Percentiles rank a stretch among this genome's conserved stretches.
These are phyloP conservation scores for Fusarium transvaalense DNA, from an alignment of 2,329 filamentous ascomycete genomes.

Conservation along the genomic window DNA sequence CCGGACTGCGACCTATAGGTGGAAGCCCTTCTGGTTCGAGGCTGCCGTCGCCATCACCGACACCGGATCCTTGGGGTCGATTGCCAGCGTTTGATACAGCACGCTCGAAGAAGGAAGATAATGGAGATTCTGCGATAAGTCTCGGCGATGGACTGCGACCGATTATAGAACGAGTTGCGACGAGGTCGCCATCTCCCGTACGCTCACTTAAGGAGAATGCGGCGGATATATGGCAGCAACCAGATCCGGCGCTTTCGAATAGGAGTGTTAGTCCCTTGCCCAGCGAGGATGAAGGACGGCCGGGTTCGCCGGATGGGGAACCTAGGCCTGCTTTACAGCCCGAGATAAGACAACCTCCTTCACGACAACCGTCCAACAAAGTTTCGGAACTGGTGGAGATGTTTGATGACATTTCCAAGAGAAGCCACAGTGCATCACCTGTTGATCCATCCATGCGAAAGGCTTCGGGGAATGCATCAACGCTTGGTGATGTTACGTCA, in stretches of 20 bases:
- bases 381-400: conserved; percentile 65
- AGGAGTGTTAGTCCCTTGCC: conserved; percentile 27
- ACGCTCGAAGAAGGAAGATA: conserved; percentile 37
- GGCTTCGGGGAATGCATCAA: conserved; percentile 18
- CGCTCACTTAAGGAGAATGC: conserved; percentile 28
- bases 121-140: conserved; percentile 50
- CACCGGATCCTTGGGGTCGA: conserved; percentile 47
- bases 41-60: conserved; percentile 50
- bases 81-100: conserved; percentile 41
- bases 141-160: conserved; percentile 43
- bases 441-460: conserved; percentile 38
- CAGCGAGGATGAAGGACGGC: conserved; percentile 26
- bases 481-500: conserved; percentile 7
- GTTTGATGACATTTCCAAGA: conserved; percentile 60
- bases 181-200: conserved; percentile 29
- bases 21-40: conserved; percentile 46
- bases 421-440: conserved; percentile 40
- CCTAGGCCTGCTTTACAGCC: conserved; percentile 36
- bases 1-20: conserved; percentile 49
- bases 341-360: conserved; percentile 17
- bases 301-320: conserved; percentile 37
- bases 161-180: conserved; percentile 16
- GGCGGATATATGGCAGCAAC: conserved; percentile 40
- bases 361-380: conserved; percentile 55
- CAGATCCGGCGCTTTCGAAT: conserved; percentile 16